Percentiles rank a stretch among this genome's conserved stretches.
phyloP scores from a whole-genome alignment of 768 basidiomycete species.

The Leucosporidium scottii region DNA sequence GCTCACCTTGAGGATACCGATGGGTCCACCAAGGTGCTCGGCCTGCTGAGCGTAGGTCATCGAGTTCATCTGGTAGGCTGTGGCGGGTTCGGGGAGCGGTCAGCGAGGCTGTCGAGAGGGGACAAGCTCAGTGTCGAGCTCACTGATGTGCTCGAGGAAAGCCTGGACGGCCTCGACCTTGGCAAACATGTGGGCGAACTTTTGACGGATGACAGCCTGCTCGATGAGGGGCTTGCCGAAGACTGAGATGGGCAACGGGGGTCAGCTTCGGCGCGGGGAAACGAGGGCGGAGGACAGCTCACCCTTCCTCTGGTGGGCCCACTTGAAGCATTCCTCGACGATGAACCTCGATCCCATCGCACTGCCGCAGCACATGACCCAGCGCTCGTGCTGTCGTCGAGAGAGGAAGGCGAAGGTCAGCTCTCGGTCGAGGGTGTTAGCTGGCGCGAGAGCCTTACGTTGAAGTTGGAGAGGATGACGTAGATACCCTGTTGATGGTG shows the following conservation, averaged over 20 bases:
- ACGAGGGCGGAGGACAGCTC: neutral
- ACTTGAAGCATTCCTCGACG: constrained; percentile 31
- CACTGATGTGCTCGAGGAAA: constrained; percentile 75
- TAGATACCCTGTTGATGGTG: constrained; percentile 8
- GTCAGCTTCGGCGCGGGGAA: constrained; percentile 46
- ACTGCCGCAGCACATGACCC: constrained; percentile 33
- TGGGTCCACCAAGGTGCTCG: constrained; percentile 30
- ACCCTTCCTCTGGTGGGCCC: constrained; percentile 7
- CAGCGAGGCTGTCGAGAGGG: constrained; percentile 39
- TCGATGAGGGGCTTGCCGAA: constrained; percentile 30
- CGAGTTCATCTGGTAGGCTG: constrained; percentile 26
- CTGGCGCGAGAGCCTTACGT: neutral
- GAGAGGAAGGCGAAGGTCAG: neutral
- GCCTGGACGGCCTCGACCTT: constrained; percentile 70
- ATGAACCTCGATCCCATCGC: constrained; percentile 21
- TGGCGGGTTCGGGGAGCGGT: neutral
- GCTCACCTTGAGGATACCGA: constrained; percentile 27
- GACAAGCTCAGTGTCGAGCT: constrained; percentile 56
- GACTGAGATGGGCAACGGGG: neutral
- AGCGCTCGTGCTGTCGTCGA: constrained; percentile 21
- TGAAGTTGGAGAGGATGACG: constrained; percentile 39
- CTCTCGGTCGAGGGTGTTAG: neutral
- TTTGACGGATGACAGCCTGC: constrained; percentile 32
- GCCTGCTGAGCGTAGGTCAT: constrained; percentile 27
- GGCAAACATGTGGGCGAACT: constrained; percentile 56